phyloP scores from a whole-genome alignment of 805 yeast genomes.

The Teunomyces barrocoloradensis region DNA sequence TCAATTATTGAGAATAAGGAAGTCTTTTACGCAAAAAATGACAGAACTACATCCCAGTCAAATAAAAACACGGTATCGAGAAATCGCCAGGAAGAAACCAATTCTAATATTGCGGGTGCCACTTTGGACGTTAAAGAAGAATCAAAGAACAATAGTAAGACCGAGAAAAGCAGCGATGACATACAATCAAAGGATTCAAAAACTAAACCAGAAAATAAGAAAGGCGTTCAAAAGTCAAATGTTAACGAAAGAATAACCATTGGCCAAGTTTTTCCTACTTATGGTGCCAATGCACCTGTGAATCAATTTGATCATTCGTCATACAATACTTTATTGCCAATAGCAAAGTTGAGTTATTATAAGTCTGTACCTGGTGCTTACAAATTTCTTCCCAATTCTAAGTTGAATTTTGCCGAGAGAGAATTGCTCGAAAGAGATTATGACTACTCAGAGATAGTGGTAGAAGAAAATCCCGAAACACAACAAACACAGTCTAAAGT shows the following conservation, averaged over 20 bases:
- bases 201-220: background rate
- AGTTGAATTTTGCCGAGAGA: conserved; percentile 32
- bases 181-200: background rate
- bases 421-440: conserved; percentile 30
- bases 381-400: conserved; percentile 24
- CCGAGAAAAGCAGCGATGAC: conserved; percentile 4
- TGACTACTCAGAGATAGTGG: conserved; percentile 23
- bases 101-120: conserved; percentile 3
- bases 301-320: conserved; percentile 31
- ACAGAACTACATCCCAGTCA: background rate
- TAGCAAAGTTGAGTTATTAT: conserved; percentile 37
- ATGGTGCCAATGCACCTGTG: conserved; percentile 29
- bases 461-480: conserved; percentile 8
- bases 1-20: conserved; percentile 20
- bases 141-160: background rate
- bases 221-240: background rate
- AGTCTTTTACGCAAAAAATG: conserved; percentile 11
- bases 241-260: conserved; percentile 31
- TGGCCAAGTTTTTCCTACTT: conserved; percentile 41
- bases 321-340: conserved; percentile 32
- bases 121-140: background rate
- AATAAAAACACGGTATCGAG: background rate
- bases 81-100: background rate
- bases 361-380: conserved; percentile 23
- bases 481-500: conserved; percentile 8